Base-by-base conservation (phyloP, 2,329 filamentous ascomycete species). In the Magnaporthiopsis poae region DNA sequence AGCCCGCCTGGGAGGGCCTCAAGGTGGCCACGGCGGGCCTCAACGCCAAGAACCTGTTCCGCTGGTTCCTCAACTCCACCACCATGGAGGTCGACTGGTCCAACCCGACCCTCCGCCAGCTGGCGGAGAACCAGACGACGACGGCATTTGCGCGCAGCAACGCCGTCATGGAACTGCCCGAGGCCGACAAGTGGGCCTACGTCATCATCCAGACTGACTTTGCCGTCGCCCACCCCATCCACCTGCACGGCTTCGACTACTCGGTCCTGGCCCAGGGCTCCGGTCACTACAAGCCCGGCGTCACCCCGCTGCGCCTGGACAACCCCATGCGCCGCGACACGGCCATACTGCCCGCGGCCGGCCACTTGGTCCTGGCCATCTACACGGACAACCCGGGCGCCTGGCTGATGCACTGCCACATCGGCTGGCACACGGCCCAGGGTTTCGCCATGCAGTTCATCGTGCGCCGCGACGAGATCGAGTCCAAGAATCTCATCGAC, bases 181-280 rank as follows among this genome's bases (percentile, higher is more conserved):
- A 71, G 12, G 69, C 72, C 67, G 74, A 76, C 68, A 77, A 80
- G 2, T 86, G 84, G 84, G 76, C 86, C 9, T 85, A 87, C 70
- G 71, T 86, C 25, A 76, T 87, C 68, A 77, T 86, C 67, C 74
- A 79, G 35, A 75, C 81, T 3, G 72, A 74, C n/a, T 72, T 72
- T 2, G 74, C 75, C 3, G 75, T 81, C 8, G 77, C 82, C 13
- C 86, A 89, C 67, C 83, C 85, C 0, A 84, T 89, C 65, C 86
- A 89, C 79, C 88, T 88, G 76, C 86, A 89, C 74, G 81, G 82
- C 62, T 84, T 82, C 71, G 86, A 86, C 72, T 85, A 83, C 75
- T 88, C 80, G 70, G 74, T 81, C 25, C 79, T 89, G 36, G 86
- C 86, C 0, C 68, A 75, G 0, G 86, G 85, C 2, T 70, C 69